Base-by-base conservation (phyloP, 2,329 filamentous ascomycete species). In the Cordyceps sp. region DNA sequence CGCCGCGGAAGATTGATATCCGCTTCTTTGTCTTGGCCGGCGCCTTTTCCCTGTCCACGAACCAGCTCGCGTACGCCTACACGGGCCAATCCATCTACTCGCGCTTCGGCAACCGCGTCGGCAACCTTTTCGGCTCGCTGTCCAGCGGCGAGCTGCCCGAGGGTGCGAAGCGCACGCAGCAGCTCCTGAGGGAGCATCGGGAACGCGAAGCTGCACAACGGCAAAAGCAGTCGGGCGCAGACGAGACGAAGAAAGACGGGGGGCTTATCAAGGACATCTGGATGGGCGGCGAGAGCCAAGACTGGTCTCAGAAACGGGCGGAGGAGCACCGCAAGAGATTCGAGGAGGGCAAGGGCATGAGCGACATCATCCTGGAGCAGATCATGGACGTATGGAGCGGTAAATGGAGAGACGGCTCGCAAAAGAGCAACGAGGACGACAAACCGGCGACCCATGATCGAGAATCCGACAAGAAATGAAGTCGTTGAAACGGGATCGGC, bases 111-210 rank as follows among this genome's bases (percentile, higher is more conserved):
- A 50, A 43, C 38, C 61, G 65, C 33, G 43, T 55, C 13, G 52
- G 73, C 27, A n/a, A n/a, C n/a, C n/a, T n/a, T n/a, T n/a, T n/a
- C n/a, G n/a, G n/a, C n/a, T n/a, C n/a, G n/a, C n/a, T n/a, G n/a
- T 50, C 70, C 26, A 59, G 60, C 37, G 61, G 57, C 29, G 59
- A 65, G 33, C 67, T 78, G 13, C 70, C 68, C 26, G 73, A 78
- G 41, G 58, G 58, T 32, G 66, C 68, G 15, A 52, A 49, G 46
- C 53, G 54, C 42, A 66, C 57, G 16, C 62, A 61, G 49, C 50
- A 49, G 40, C 49, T 62, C 30, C 51, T 70, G 31, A 55, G 54
- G 32, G 59, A 62, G 36, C 65, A 69, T 45, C 50, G 49, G 33
- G 54, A 54, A 48, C 45, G 52, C 17, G 51, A 56, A 41, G 51